Base-by-base conservation (phyloP, 345 rosid genomes). In the Euphorbia peplus region DNA sequence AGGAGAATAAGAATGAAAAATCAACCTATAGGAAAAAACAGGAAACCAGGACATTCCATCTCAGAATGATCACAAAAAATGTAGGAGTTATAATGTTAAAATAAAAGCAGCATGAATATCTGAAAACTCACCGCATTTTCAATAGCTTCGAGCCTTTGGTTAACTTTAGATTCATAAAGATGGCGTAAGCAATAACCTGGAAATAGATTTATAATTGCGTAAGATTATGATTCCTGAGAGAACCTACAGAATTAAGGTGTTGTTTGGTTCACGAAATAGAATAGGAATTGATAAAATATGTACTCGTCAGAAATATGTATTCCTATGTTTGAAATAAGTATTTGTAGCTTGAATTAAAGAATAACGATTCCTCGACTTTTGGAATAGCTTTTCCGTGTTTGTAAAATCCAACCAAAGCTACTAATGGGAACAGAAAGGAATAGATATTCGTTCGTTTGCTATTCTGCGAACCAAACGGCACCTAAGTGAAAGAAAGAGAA, bases 121-220 rank as follows among this genome's bases (percentile, higher is more conserved):
- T 5, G 44, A 29, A 48, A 64, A 76, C 80, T 76, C 73, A 72
- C 80, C 30, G 73, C 76, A 22, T 72, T 63, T 62, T 76, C 80
- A 76, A 76, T 76, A 15, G 73, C 57, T 63, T 72, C 76, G 28
- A 76, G 80, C 76, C 80, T 72, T 72, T 64, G 73, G 41, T 72
- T 73, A 44, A 76, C 70, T 63, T 60, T 72, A 55, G 76, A 61
- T 9, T 76, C 76, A 72, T 37, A 64, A 55, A 37, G 59, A 63
- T 76, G 76, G 11, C 80, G 80, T 14, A 76, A 56, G 14, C 70
- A 67, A 57, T 76, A 76, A n/a, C 80, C 80, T 76, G 65, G 55
- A 70, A 4, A 67, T 26, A 24, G 14, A 64, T 53, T 7, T 66
- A 26, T 32, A 47, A 63, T 25, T 18, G 12, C 21, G 25, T 19